Percentiles rank a stretch among this genome's conserved stretches.
phyloP scores from a whole-genome alignment of 2,329 filamentous ascomycete genomes.

The Arthrobotrys megalospora region DNA sequence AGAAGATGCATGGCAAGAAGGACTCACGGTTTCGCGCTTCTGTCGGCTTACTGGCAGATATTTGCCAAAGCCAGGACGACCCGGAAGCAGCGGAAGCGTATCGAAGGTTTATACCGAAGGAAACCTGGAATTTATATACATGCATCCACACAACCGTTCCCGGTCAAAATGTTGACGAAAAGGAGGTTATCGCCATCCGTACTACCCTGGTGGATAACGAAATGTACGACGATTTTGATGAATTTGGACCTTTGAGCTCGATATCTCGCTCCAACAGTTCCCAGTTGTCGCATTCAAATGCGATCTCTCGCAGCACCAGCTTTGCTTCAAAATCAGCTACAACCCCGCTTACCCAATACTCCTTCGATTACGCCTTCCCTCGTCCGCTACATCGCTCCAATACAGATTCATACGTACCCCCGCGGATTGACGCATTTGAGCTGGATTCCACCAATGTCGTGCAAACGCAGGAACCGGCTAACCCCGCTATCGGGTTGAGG shows the following conservation, averaged over 20 bases:
- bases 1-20: constrained; percentile 52
- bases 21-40: constrained; percentile 42
- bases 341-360: constrained; percentile 43
- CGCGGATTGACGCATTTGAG: constrained; percentile 39
- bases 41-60: constrained; percentile 49
- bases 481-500: background rate
- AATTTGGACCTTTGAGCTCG: constrained; percentile 12
- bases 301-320: constrained; percentile 39
- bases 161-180: constrained; percentile 34
- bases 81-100: constrained; percentile 51
- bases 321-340: constrained; percentile 22
- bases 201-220: background rate
- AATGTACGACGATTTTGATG: constrained; percentile 10
- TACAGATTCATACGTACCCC: constrained; percentile 34
- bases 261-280: constrained; percentile 33
- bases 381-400: background rate
- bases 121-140: constrained; percentile 24
- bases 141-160: constrained; percentile 26
- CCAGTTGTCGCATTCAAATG: constrained; percentile 17
- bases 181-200: constrained; percentile 34
- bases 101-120: constrained; percentile 42
- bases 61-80: constrained; percentile 46
- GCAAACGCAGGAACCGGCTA: background rate
- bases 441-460: constrained; percentile 12
- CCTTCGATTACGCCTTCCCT: constrained; percentile 4